Evolutionary conservation across 768 basidiomycete species (phyloP), one percentile per base, ranked within the genome.

Genomic region (Melanogaster broomeanus): DNA sequence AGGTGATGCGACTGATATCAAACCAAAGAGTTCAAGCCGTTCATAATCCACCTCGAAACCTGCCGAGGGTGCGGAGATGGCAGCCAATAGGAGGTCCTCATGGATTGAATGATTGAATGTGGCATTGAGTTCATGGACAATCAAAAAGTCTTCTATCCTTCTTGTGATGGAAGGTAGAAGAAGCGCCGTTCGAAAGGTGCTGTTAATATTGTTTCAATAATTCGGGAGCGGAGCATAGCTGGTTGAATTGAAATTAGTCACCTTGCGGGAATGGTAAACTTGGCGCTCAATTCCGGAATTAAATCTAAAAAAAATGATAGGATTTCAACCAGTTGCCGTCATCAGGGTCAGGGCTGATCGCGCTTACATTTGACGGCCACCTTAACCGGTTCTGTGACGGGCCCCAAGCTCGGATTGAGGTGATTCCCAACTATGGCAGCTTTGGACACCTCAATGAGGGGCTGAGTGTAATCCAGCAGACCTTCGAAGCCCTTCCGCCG

Each of bases 1-100:
- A 21, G 44, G 34, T 47, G 28, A 49, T 45, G 24, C 41, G 38
- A 50, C 24, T 38, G 35, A 53, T 55, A 38, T 48, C 73, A 52
- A 59, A 91, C 90, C 92, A 15, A 93, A 77, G 44, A 93, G 75
- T 65, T 93, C 93, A 41, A 93, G 71, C 31, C 92, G 83, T 69
- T 95, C 90, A 67, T 94, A 94, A 70, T 94, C 80, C 52, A 77
- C 77, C 57, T 88, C 89, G 42, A 80, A 75, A 27, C 80, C 79
- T 30, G 83, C 83, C 9, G 88, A 83, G 8, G 88, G 86, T 0
- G 90, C 73, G 54, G 83, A 84, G 35, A 91, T 73, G 10, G 93
- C 89, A 34, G 77, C 72, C 42, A 83, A 77, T 35, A 94, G 72
- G 21, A 81, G 72, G 25, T 77, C 68, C 59, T 88, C 86, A 15